Evolutionary conservation across 2,329 filamentous ascomycete genomes (phyloP), one percentile per base, ranked within the genome.

Genomic region (Arthrobotrys iridis): DNA sequence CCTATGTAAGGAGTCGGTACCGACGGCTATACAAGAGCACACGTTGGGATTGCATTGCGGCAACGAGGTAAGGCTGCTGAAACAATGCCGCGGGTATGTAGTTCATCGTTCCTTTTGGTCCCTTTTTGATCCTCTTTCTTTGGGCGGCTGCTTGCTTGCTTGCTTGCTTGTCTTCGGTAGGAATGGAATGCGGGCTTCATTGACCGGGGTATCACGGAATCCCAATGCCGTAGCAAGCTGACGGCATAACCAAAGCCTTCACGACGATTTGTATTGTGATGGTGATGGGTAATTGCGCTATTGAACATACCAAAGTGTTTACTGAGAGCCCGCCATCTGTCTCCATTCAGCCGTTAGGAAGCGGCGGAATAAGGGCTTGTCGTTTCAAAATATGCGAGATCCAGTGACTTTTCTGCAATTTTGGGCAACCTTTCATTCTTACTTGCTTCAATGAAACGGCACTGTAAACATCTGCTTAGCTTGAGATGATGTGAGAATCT

Each of bases 341-440:
- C 52, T 18, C 13, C 30, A 48, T 52, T 52, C 60, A 41, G 22
- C 41, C 50, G 50, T 35, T 55, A 18, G 41, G 64, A 18, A 18
- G 20, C 26, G 64, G 45, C 30, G 41, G 48, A 41, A 24, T 35
- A 35, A 55, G 30, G 18, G 48, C 33, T 28, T 40, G 60, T 55
- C 20, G 70, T 74, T 74, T 74, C 70, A 74, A 62, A 22, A 66
- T 74, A 66, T 74, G 70, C 70, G 45, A 67, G 62, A 66, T 67
- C 55, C 37, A 62, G 33, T 41, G 45, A 63, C n/a, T 45, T 43
- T 62, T 46, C 33, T 18, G 13, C n/a, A 43, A 43, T 52, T 52
- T 28, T 13, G n/a, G 3, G 30, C 3, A 35, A 22, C 3, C 10
- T 3, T n/a, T 58, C 55, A 13, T 41, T 11, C 24, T 37, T 26